Base-by-base conservation (phyloP, 2,329 filamentous ascomycete species). In the Aspergillus udagawae region DNA sequence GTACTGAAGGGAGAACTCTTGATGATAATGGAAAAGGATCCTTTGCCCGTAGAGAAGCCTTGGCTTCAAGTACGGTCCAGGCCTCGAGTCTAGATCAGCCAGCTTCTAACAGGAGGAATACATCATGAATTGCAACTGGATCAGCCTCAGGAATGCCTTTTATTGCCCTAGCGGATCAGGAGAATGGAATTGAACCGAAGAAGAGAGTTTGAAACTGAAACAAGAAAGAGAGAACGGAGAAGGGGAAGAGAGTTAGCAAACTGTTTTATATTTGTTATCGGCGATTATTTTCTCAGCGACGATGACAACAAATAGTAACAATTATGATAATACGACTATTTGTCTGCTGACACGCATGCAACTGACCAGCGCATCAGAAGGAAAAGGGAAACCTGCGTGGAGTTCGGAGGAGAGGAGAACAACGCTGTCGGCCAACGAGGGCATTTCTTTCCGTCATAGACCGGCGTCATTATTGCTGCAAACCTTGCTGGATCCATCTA, bases 301-400 rank as follows among this genome's bases (percentile, higher is more conserved):
- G 23, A 20, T 29, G 49, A 21, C 49, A 35, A 29, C 49, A 50
- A 51, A 52, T 55, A 44, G 28, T 29, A 44, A 44, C 32, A 17
- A 38, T 17, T 38, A 38, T 38, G 32, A 38, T 38, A 14, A 51
- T 41, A 27, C 12, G 29, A 32, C 21, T 25, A 52, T 52, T 41
- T 42, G 25, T 52, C 54, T 45, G 53, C 49, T 53, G 56, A 61
- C 59, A 51, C 62, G 63, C 63, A 62, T 62, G 60, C 60, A 58
- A 60, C 60, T 44, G 63, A 63, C 62, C 63, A 65, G 58, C 63
- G 60, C 63, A 65, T 64, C 54, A 56, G 42, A 45, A 29, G 44
- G 48, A 51, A 51, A 28, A 32, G 27, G 54, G 57, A 53, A 49
- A 56, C 54, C 55, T 60, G 62, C 57, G 59, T 62, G 59, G 62